Base-by-base conservation (phyloP, 352 stramenopile genomes). In the Vaucheria bursata region DNA sequence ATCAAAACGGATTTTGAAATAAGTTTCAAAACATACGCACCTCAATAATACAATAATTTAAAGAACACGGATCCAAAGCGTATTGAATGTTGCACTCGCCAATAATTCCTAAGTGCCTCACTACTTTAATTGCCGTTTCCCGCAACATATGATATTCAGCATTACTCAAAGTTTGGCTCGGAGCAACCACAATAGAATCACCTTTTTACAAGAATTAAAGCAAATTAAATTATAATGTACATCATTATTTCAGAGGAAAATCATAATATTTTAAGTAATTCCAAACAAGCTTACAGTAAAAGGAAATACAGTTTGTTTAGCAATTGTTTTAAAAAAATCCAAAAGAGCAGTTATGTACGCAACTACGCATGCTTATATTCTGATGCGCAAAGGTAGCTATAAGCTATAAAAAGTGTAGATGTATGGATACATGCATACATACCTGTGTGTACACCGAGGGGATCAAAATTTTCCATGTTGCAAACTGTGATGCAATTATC, bases 81-180 rank as follows among this genome's bases (percentile, higher is more conserved):
- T 98, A 98, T 86, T 98, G 94, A 82, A 98, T 98, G 87, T 98
- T 98, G 82, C 95, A 98, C 83, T 98, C 95, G 34, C 94, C 95
- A 52, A 98, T 91, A 83, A 99, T 97, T 50, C 94, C 94, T 49
- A 99, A 85, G 86, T 98, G 93, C 39, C 94, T 90, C 71, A 98
- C 94, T 65, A 97, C 29, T 37, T 36, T 32, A 69, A 49, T 29
- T 18, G 95, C 93, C 69, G 94, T 97, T 71, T 97, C 90, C 75
- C 94, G 91, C 18, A 98, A 89, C 93, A 97, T 97, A 87, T 97
- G 92, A 85, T 98, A 98, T 85, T 99, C 95, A 34, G 88, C 84
- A 86, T 98, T 97, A 6, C 88, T 95, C 4, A 99, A 87, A 40
- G 95, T 98, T 84, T 98, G 94, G 32, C 91, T 97, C 50, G 95